These are phyloP conservation scores for Mycena polygramma DNA, from an alignment of 768 basidiomycete genomes.

Conservation along the genomic window DNA sequence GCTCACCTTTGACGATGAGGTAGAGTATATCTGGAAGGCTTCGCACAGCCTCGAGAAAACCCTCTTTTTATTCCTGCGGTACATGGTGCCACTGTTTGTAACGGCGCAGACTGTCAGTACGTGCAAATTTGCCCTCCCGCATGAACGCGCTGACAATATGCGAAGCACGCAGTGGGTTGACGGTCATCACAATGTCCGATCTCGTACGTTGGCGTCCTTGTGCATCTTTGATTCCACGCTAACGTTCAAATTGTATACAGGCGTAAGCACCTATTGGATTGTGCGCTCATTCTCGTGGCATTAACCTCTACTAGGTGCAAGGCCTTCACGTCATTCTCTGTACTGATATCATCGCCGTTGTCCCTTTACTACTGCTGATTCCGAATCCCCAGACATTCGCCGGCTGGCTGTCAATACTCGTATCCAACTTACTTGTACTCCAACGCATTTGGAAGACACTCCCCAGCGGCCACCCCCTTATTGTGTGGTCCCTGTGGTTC, in stretches of 20 bases:
- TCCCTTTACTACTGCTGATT: not conserved
- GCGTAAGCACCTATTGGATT: not conserved
- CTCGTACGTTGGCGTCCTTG: not conserved
- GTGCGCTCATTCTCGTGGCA: not conserved
- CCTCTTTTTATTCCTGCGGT: constrained; percentile 52
- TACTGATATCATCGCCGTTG: no score
- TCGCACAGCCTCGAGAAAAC: constrained; percentile 44
- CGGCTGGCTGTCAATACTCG: constrained; percentile 24
- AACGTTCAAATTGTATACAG: not conserved
- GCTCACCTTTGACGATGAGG: constrained; percentile 51
- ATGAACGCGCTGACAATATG: not conserved
- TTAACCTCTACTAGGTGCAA: not conserved
- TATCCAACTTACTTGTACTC: constrained; percentile 43
- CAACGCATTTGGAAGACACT: constrained; percentile 50
- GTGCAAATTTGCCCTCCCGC: not conserved
- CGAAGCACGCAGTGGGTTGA: constrained; percentile 14
- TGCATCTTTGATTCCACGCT: not conserved
- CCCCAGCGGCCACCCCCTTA: constrained; percentile 40
- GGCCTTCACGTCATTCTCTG: constrained; percentile 4
- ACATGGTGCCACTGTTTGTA: constrained; percentile 29
- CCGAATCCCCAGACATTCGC: not conserved
- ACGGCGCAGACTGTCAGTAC: constrained; percentile 1
- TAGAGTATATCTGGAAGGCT: constrained; percentile 49
- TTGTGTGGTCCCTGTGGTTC: constrained; percentile 40
- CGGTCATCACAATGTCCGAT: constrained; percentile 3